These are phyloP conservation scores for Aaosphaeria arxii DNA, from an alignment of 2,329 filamentous ascomycete genomes.

Conservation along the genomic window DNA sequence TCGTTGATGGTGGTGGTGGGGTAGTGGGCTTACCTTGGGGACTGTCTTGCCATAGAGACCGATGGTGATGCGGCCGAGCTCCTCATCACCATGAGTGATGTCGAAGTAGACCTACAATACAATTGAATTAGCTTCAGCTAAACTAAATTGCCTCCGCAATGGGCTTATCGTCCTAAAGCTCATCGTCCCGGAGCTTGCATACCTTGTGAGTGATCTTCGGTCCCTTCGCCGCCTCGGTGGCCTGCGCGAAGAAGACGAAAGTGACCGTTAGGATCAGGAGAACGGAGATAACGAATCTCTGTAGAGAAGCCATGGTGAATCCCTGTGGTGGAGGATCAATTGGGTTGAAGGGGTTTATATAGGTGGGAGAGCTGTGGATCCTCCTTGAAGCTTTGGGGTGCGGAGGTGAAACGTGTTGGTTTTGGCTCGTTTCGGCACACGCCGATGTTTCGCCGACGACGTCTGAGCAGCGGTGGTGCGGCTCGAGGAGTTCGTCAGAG, in stretches of 20 bases:
- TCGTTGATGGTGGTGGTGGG: background rate
- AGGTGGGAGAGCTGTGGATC: slow-evolving; percentile 24
- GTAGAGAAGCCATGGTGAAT: slow-evolving; percentile 69
- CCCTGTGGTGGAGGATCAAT: slow-evolving; percentile 12
- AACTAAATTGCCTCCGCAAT: background rate
- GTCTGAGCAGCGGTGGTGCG: slow-evolving; percentile 1
- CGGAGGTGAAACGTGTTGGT: slow-evolving; percentile 2
- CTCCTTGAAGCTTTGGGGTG: background rate
- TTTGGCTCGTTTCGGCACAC: background rate
- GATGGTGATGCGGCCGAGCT: slow-evolving; percentile 71
- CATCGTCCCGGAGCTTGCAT: slow-evolving; percentile 4
- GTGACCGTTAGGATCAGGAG: slow-evolving; percentile 71
- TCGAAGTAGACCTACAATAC: slow-evolving; percentile 70
- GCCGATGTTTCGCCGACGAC: slow-evolving; percentile 6
- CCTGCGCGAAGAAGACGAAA: slow-evolving; percentile 35
- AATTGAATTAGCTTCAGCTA: background rate
- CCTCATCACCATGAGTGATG: slow-evolving; percentile 71
- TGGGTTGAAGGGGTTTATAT: slow-evolving; percentile 21
- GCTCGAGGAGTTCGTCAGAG: background rate
- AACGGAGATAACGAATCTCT: slow-evolving; percentile 67
- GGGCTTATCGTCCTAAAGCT: background rate
- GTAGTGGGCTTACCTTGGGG: slow-evolving; percentile 56
- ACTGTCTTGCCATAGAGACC: slow-evolving; percentile 87
- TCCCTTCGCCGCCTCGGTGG: slow-evolving; percentile 54
- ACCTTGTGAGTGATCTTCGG: slow-evolving; percentile 95